A percentile compares a stretch with the other conserved stretches of the same genome.
Conservation (phyloP, 1,284 basidiomycete genomes). For the Leccinum ponderosum region DNA sequence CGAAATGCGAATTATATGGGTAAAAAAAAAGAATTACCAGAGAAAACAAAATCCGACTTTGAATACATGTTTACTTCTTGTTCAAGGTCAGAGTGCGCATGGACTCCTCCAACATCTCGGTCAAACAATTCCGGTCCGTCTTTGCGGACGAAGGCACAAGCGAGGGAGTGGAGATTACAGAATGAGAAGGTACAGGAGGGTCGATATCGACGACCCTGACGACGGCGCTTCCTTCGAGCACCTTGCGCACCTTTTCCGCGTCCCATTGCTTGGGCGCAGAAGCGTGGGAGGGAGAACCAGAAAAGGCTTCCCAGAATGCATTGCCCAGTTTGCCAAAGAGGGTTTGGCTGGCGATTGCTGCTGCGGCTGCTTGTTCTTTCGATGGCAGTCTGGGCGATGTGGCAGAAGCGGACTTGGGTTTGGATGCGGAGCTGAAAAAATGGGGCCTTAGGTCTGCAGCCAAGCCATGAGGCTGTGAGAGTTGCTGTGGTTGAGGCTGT, state of each 20-base stretch:
- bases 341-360: conserved; percentile 70
- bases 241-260: conserved; percentile 72
- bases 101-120: conserved; percentile 58
- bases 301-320: conserved; percentile 83
- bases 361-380: conserved; percentile 48
- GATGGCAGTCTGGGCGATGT: conserved; percentile 27
- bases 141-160: conserved; percentile 13
- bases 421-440: conserved; percentile 43
- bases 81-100: conserved; percentile 60
- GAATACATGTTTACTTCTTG: conserved; percentile 41
- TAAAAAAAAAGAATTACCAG: conserved; percentile 4
- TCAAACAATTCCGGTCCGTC: conserved; percentile 27
- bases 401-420: conserved; percentile 19
- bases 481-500: conserved; percentile 21
- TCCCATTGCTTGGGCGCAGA: conserved; percentile 49
- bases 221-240: conserved; percentile 76
- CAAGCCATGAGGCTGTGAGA: conserved; percentile 42
- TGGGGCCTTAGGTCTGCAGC: conserved; percentile 56
- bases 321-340: conserved; percentile 62
- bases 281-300: conserved; percentile 40
- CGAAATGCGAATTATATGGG: conserved; percentile 6
- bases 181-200: not conserved
- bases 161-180: conserved; percentile 6
- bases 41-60: not conserved
- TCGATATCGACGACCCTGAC: conserved; percentile 75